These are phyloP conservation scores for Pisolithus marmoratus DNA, from an alignment of 768 basidiomycete genomes.

Conservation along the genomic window DNA sequence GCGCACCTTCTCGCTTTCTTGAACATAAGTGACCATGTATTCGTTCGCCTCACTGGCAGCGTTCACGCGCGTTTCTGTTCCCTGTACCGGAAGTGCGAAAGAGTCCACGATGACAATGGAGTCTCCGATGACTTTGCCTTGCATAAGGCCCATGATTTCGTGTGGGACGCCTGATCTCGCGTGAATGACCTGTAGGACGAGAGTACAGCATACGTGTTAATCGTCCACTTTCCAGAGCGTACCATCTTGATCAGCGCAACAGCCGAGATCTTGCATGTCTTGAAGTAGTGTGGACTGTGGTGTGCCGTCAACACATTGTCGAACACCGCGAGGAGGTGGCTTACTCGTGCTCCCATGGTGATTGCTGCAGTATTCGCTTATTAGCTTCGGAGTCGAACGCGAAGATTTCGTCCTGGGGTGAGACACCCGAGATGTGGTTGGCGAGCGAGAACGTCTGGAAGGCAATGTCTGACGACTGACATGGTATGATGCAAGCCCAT, in stretches of 20 bases:
- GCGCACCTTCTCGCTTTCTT: constrained; percentile 71
- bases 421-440: constrained; percentile 66
- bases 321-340: constrained; percentile 11
- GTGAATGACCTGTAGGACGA: constrained; percentile 78
- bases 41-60: constrained; percentile 94
- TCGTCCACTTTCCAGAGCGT: constrained; percentile 6
- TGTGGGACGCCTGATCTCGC: constrained; percentile 95
- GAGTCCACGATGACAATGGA: constrained; percentile 89
- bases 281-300: constrained; percentile 72
- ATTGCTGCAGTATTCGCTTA: constrained; percentile 55
- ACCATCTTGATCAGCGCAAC: constrained; percentile 96
- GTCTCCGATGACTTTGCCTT: constrained; percentile 84
- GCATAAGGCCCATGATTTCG: constrained; percentile 99
- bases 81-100: constrained; percentile 94
- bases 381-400: constrained; percentile 67
- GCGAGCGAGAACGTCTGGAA: constrained; percentile 67
- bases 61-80: constrained; percentile 97
- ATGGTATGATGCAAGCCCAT: neutral
- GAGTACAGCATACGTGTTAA: constrained; percentile 1
- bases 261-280: constrained; percentile 90
- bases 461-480: constrained; percentile 48
- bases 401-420: constrained; percentile 77
- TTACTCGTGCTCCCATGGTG: constrained; percentile 87
- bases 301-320: constrained; percentile 1
- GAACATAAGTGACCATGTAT: constrained; percentile 95